Conservation (phyloP, 148 eudicot species). For the Arctostaphylos glauca region DNA sequence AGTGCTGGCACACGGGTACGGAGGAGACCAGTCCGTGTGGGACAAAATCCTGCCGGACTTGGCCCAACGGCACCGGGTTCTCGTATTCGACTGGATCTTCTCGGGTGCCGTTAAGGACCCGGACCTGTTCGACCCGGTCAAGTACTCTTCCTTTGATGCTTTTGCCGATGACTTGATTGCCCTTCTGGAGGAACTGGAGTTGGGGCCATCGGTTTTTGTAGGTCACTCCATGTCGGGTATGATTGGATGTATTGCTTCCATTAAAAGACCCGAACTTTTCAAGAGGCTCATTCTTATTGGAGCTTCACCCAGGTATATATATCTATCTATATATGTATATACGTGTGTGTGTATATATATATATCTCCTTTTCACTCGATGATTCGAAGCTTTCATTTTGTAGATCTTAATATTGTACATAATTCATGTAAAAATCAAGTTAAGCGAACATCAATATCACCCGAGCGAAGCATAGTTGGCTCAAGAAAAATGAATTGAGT, state of each 20-base stretch:
- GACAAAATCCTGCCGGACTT: slow-evolving; percentile 57
- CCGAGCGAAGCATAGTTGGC: no score
- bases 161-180: slow-evolving; percentile 70
- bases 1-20: slow-evolving; percentile 80
- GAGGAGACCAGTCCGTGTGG: slow-evolving; percentile 77
- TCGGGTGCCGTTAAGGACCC: slow-evolving; percentile 39
- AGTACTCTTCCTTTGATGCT: slow-evolving; percentile 51
- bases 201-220: slow-evolving; percentile 49
- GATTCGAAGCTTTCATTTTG: no score
- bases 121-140: slow-evolving; percentile 38
- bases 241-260: slow-evolving; percentile 86
- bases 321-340: no score
- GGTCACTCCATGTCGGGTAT: slow-evolving; percentile 91
- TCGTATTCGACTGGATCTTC: slow-evolving; percentile 78
- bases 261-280: slow-evolving; percentile 73
- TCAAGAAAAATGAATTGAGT: no score
- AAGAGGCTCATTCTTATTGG: slow-evolving; percentile 66
- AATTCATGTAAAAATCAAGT: no score
- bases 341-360: no score
- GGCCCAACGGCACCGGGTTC: slow-evolving; percentile 38
- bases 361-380: no score
- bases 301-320: slow-evolving; percentile 69
- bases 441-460: no score
- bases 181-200: slow-evolving; percentile 67
- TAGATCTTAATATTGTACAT: no score